These are phyloP conservation scores for Andrographis paniculata DNA, from an alignment of 305 asterid genomes.

Conservation along the genomic window DNA sequence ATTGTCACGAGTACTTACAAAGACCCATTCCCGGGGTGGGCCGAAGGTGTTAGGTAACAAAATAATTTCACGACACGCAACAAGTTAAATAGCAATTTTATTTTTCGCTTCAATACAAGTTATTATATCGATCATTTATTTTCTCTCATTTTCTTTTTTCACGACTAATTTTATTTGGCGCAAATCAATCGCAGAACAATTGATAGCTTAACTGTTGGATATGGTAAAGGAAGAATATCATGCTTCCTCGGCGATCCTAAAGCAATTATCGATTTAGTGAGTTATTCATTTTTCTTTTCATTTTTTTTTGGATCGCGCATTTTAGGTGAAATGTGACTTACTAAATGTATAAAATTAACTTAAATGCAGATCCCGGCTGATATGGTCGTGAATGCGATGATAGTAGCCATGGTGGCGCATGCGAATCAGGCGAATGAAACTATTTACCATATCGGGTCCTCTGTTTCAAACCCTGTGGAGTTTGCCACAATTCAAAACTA, in stretches of 20 bases:
- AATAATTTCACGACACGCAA: too few species aligned
- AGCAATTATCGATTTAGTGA: constrained; percentile 55
- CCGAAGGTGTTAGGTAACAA: constrained; percentile 39
- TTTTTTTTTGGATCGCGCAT: too few species aligned
- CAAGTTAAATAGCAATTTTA: too few species aligned
- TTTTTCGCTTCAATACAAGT: too few species aligned
- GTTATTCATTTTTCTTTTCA: constrained; percentile 17
- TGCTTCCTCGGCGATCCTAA: constrained; percentile 62
- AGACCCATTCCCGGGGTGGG: constrained; percentile 91
- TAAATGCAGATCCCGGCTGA: constrained; percentile 75
- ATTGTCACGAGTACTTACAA: constrained; percentile 71
- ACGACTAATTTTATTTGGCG: too few species aligned
- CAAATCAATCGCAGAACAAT: constrained; percentile 43
- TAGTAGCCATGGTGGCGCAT: constrained; percentile 59
- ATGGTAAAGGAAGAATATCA: constrained; percentile 65
- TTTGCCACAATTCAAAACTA: constrained; percentile 27
- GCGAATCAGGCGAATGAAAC: constrained; percentile 30
- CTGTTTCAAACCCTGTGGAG: constrained; percentile 45
- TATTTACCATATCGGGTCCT: constrained; percentile 57
- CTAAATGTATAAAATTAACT: too few species aligned
- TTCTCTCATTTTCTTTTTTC: too few species aligned
- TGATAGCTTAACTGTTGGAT: constrained; percentile 73
- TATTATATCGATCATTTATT: too few species aligned
- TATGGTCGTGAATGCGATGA: constrained; percentile 89
- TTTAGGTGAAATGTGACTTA: background rate